Conservation (phyloP, 345 rosid genomes). For the Eutrema japonicum region DNA sequence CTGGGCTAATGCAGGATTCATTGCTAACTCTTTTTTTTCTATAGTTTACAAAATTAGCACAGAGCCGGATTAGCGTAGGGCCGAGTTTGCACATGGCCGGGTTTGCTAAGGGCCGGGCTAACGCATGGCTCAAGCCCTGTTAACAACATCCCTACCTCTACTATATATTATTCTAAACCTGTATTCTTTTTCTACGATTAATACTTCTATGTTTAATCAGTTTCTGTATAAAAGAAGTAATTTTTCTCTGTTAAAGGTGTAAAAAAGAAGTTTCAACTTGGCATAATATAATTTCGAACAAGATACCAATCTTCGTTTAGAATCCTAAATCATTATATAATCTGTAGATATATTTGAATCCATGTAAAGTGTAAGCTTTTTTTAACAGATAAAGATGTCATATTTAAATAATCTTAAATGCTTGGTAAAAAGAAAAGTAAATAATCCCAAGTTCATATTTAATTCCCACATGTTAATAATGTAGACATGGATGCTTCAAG, state of each 20-base stretch:
- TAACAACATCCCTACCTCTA: too few relatives aligned
- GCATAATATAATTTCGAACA: conserved; percentile 1
- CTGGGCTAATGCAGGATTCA: too few relatives aligned
- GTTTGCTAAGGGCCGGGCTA: too few relatives aligned
- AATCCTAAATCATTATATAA: conserved; percentile 1
- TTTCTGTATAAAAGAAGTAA: background rate
- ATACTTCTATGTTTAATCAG: background rate
- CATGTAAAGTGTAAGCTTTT: background rate
- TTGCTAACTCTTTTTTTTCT: too few relatives aligned
- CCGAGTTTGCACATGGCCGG: too few relatives aligned
- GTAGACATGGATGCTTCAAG: background rate
- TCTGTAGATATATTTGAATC: conserved; percentile 10
- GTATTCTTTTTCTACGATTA: conserved; percentile 1
- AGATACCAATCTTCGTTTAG: conserved; percentile 23
- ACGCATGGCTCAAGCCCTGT: too few relatives aligned
- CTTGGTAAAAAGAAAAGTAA: background rate
- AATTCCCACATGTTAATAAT: conserved; percentile 1
- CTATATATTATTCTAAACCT: background rate
- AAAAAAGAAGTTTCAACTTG: conserved; percentile 17
- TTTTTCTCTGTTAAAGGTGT: background rate
- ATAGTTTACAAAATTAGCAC: too few relatives aligned
- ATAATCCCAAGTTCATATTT: background rate
- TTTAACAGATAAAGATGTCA: background rate
- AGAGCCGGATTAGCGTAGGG: too few relatives aligned
- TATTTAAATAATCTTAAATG: background rate